Base-by-base conservation (phyloP, 257 asterid species). In the Solanum stenotomum region DNA sequence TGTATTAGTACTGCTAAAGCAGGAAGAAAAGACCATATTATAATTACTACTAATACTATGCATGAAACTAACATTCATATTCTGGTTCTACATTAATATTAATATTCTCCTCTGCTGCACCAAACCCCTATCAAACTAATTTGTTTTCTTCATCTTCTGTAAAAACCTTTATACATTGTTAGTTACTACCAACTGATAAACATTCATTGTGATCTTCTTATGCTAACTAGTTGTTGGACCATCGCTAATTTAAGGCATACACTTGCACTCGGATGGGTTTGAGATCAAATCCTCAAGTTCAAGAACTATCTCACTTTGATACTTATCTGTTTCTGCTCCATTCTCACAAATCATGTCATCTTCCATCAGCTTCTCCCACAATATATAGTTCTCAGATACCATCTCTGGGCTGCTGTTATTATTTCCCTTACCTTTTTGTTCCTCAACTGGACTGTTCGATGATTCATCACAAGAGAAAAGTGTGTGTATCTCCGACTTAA, bases 361-460 rank as follows among this genome's bases (percentile, higher is more conserved):
- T 52, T 96, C 98, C 96, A 97, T 92, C 0, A 96, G 90, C 90
- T 97, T 96, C 91, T 97, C 99, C 98, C 98, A 97, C 87, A 97
- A 79, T 15, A 97, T 94, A 63, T 94, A 97, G 65, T 83, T 95
- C 92, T 96, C 98, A 0, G 96, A 89, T 38, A 85, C 84, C 44
- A 63, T 12, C 14, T 92, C 94, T 1, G 71, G n/a, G 33, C 87
- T 85, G n/a, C 65, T 49, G 63, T 52, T 52, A 46, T 13, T 46
- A 52, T 52, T 18, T 52, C 63, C 63, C 63, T 18, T 52, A 18
- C 63, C 63, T 46, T 88, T 87, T 34, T 90, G 86, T 52, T 91
- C 94, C 65, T 40, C 89, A 10, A 18, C 40, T 14, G 94, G 93
- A 23, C 94, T 88, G 8, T 63, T 10, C 15, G 71, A 63, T 0